Percentiles rank a stretch among this genome's conserved stretches.
These are phyloP conservation scores for Choiromyces venosus DNA, from an alignment of 495 filamentous ascomycete genomes.

Conservation along the genomic window DNA sequence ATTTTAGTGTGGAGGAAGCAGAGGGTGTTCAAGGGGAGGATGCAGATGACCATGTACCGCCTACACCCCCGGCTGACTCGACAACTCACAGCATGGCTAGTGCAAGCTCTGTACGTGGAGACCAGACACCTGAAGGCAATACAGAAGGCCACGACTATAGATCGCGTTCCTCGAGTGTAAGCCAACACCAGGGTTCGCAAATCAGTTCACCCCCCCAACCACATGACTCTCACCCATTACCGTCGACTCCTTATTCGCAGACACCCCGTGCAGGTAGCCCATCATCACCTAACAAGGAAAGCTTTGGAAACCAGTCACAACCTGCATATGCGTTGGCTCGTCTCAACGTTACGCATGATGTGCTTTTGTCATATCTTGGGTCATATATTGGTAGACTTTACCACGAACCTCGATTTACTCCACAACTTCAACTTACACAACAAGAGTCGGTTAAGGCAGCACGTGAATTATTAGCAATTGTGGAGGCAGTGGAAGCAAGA, in stretches of 20 bases:
- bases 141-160: constrained; percentile 23
- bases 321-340: constrained; percentile 45
- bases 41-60: constrained; percentile 51
- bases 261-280: constrained; percentile 33
- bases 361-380: constrained; percentile 78
- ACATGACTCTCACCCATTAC: constrained; percentile 37
- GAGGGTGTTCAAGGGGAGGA: constrained; percentile 7
- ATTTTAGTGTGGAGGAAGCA: constrained; percentile 54
- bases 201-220: constrained; percentile 3
- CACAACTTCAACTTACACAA: constrained; percentile 68
- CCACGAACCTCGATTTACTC: constrained; percentile 78
- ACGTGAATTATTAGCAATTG: constrained; percentile 64
- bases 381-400: constrained; percentile 88
- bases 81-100: constrained; percentile 22
- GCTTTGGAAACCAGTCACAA: constrained; percentile 20
- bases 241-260: constrained; percentile 39
- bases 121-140: constrained; percentile 17
- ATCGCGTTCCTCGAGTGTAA: constrained; percentile 20
- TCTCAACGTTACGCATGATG: constrained; percentile 71
- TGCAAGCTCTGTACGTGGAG: constrained; percentile 11
- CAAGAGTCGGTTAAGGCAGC: constrained; percentile 78
- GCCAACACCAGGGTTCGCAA: constrained; percentile 22
- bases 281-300: constrained; percentile 20
- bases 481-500: constrained; percentile 79
- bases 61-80: constrained; percentile 66